Conservation (phyloP, 2,329 filamentous ascomycete genomes). For the Botrytis paeoniae region DNA sequence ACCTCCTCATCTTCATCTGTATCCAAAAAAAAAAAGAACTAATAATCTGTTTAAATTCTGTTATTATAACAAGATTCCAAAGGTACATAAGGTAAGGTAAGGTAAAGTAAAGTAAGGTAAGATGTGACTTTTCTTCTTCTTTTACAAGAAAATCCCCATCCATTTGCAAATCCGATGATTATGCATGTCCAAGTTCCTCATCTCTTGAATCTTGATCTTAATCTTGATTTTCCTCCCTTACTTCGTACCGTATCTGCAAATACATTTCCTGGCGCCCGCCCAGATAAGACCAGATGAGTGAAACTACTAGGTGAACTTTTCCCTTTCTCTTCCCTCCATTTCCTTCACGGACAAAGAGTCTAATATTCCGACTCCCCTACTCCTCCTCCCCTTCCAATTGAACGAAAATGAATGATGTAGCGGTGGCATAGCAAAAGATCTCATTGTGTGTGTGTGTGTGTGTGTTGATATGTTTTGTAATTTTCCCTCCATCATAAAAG, state of each 20-base stretch:
- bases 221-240: not conserved
- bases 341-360: not conserved
- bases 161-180: not conserved
- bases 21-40: not conserved
- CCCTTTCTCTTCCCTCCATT: not conserved
- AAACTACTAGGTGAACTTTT: slow-evolving; percentile 1
- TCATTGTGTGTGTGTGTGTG: not conserved
- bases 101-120: not conserved
- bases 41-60: not conserved
- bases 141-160: not conserved
- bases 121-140: not conserved
- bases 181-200: not conserved
- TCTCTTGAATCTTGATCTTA: not conserved
- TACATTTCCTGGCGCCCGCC: not conserved
- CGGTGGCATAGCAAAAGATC: slow-evolving; percentile 9
- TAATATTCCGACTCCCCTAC: not conserved
- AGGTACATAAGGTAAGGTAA: not conserved
- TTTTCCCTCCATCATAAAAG: slow-evolving; percentile 6
- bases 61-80: not conserved
- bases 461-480: slow-evolving; percentile 2
- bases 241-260: not conserved
- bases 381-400: slow-evolving; percentile 1
- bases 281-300: not conserved
- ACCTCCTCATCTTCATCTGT: not conserved
- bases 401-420: slow-evolving; percentile 15